These are phyloP conservation scores for Pythium folliculosum DNA, from an alignment of 352 stramenopile genomes.

Conservation along the genomic window DNA sequence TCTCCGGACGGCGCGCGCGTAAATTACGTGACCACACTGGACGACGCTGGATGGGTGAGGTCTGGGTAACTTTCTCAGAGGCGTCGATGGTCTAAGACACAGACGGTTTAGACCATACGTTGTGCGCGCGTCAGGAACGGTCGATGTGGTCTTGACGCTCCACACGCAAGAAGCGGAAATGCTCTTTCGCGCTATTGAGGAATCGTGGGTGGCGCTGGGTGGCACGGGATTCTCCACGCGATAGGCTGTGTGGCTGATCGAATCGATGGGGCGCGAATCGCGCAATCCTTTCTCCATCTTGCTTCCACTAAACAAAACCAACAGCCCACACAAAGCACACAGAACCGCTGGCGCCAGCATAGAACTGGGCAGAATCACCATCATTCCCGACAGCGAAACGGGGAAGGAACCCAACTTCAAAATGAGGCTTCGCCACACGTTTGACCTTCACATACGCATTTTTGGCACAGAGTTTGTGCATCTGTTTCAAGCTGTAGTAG, in stretches of 20 bases:
- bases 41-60: background rate
- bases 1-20: background rate
- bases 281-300: constrained; percentile 12
- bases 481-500: too few relatives aligned
- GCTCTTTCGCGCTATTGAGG: background rate
- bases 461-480: too few relatives aligned
- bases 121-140: background rate
- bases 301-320: constrained; percentile 7
- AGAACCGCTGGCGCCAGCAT: constrained; percentile 10
- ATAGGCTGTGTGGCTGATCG: background rate
- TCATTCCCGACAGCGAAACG: constrained; percentile 15
- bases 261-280: background rate
- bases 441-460: background rate
- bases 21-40: background rate
- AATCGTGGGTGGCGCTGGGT: background rate
- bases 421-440: background rate
- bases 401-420: constrained; percentile 22
- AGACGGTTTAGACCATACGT: background rate
- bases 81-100: background rate
- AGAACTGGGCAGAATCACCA: constrained; percentile 22
- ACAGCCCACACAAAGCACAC: background rate
- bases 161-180: too few relatives aligned
- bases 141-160: too few relatives aligned
- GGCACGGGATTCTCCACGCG: too few relatives aligned
- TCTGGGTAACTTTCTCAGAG: too few relatives aligned